Evolutionary conservation across 1,139 yeast species (phyloP).

Genomic region (Saccharomycopsis hybrid): DNA sequence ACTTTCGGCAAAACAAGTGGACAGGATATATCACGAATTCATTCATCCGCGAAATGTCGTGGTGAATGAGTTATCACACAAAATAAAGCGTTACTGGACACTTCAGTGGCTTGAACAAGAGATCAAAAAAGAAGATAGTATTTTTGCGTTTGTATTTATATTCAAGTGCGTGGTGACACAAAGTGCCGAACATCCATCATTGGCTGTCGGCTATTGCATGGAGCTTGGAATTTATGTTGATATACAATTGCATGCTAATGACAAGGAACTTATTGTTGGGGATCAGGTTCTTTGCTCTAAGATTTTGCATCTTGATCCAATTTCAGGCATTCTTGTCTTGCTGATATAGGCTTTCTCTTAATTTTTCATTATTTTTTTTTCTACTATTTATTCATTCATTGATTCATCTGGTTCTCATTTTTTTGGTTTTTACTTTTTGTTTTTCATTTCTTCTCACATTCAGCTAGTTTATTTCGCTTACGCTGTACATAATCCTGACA

Average conservation of each 20-base stretch:
- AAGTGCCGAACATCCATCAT: conserved; percentile 17
- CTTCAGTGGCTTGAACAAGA: conserved; percentile 16
- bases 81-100: conserved; percentile 16
- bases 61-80: not conserved
- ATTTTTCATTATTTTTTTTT: no score
- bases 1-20: conserved; percentile 20
- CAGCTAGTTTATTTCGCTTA: no score
- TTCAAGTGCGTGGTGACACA: conserved; percentile 26
- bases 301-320: conserved; percentile 32
- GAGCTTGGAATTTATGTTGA: conserved; percentile 45
- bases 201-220: conserved; percentile 35
- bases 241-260: conserved; percentile 27
- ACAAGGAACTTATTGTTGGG: conserved; percentile 34
- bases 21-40: conserved; percentile 13
- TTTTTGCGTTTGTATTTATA: conserved; percentile 14
- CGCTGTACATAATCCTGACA: no score
- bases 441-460: no score
- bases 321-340: conserved; percentile 9
- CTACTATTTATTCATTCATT: no score
- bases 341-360: not conserved
- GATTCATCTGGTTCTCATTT: no score
- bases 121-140: not conserved
- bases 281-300: conserved; percentile 37
- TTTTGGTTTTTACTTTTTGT: no score
- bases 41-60: conserved; percentile 10